Evolutionary conservation across 2,329 filamentous ascomycete genomes (phyloP), one percentile per base, ranked within the genome.

Genomic region (Ilyonectria sp.): DNA sequence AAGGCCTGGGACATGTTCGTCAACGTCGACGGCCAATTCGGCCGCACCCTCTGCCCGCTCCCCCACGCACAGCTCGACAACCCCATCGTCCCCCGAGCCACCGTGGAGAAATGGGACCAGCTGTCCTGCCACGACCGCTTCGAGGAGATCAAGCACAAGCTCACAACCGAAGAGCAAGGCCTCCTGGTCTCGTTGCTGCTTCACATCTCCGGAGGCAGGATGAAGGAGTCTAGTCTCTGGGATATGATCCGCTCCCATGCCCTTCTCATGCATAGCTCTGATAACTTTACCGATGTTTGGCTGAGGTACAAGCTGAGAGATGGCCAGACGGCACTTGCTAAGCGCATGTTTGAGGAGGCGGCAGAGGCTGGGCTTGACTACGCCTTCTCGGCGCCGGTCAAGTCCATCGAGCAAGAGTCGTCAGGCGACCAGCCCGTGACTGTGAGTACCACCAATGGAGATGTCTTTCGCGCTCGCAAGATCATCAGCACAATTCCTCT

Each of bases 131-230:
- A 68, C 5, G 74, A 78, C 35, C 58, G 79, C 1, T 59, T 71
- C 21, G 68, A 74, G 5, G 61, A 80, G 68, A 77, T 81, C 60
- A 76, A 77, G 50, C 68, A 79, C 26, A 69, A 73, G 13, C 75
- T 81, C 7, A 76, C 73, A 0, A 56, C 70, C 1, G 77, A 79
- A 6, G 77, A 79, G 47, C 60, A 66, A 23, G 73, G 63, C 2
- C 53, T 79, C 1, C 63, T 79, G 0, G 65, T 68, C 10, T 71
- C 75, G 0, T 68, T 79, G 0, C 60, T 80, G 0, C 71, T 74
- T 0, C 74, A 77, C 26, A 75, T 75, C 19, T 69, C 67, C 1
- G 78, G 76, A 6, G 78, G 73, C 2, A 64, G 59, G 9, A 60
- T 77, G 56, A 69, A 77, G 37, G 73, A 76, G 4, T 71, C 68